Evolutionary conservation across 75 land plant genomes (phyloP), one percentile per base, ranked within the genome.

Genomic region (Gnetum montanum): DNA sequence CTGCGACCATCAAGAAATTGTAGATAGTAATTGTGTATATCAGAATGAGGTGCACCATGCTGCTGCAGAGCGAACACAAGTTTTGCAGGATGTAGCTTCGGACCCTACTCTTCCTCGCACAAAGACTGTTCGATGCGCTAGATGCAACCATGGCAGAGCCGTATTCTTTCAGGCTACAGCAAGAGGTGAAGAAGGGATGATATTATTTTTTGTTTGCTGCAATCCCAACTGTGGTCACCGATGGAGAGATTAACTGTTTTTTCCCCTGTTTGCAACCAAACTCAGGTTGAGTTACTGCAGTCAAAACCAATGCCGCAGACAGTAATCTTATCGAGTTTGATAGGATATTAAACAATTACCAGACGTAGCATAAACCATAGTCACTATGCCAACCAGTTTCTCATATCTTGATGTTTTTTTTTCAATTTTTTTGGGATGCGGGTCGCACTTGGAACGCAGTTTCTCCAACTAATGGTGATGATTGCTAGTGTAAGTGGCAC

Each of bases 1-100:
- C 61, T 90, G 96, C 53, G 96, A 90, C 41, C 96, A 90, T 58
- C 96, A 90, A 90, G 96, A 90, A 59, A 78, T 82, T 55, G 96
- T 90, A 59, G 90, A 85, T 24, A 82, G 79, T 58, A 90, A 82
- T 57, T 90, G 96, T 63, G 96, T 90, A 38, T 90, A 90, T 37
- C 73, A 84, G 60, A 85, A 90, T 65, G 90, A 90, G 59, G 68
- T 90, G 30, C 83, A 78, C 22, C 96, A 90, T 49, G 41, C 83
- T 41, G 90, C 76, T 13, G 86, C 74, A 26, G 90, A 85, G 68
- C 81, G 80, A 43, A 88, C 94, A 13, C 94, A 88, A 44, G 72
- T 88, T 19, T 65, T 85, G 34, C 85, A 88, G 46, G 94, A 90
- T 62, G 90, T 85, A 56, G 82, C 82, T 31, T 67, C 67, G 11